Evolutionary conservation across 768 basidiomycete species (phyloP).

Genomic region (Phylloporus scabripes): DNA sequence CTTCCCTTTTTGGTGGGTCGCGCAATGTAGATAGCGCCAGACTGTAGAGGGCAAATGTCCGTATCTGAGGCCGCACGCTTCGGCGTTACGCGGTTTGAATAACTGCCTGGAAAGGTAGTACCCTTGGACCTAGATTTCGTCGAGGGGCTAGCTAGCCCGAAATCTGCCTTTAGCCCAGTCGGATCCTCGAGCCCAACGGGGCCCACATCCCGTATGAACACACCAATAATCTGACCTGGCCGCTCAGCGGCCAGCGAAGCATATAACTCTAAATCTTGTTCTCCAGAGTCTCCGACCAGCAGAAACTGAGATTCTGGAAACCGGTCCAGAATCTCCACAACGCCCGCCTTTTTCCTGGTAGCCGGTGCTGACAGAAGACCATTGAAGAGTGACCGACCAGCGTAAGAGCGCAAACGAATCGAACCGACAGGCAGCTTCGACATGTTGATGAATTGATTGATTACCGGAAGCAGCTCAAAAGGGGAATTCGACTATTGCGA

Average conservation of each 20-base stretch:
- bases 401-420: constrained; percentile 79
- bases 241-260: constrained; percentile 65
- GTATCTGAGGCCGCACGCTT: constrained; percentile 21
- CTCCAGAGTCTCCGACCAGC: constrained; percentile 88
- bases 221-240: constrained; percentile 63
- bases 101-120: background rate
- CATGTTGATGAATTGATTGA: constrained; percentile 68
- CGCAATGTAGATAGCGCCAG: constrained; percentile 11
- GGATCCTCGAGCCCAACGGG: constrained; percentile 50
- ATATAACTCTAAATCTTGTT: constrained; percentile 94
- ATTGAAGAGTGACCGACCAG: constrained; percentile 75
- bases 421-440: constrained; percentile 71
- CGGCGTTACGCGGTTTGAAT: constrained; percentile 2
- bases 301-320: constrained; percentile 76
- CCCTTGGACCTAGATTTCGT: constrained; percentile 7
- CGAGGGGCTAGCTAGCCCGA: constrained; percentile 1
- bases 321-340: constrained; percentile 69
- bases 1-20: constrained; percentile 10
- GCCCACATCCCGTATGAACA: constrained; percentile 80
- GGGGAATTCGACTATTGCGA: constrained; percentile 77
- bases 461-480: constrained; percentile 72
- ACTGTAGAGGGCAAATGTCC: constrained; percentile 5
- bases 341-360: constrained; percentile 72
- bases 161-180: constrained; percentile 38
- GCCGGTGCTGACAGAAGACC: constrained; percentile 81